Conservation (phyloP, 78 protist genomes). For the Dictyostelium brefeldianum region DNA sequence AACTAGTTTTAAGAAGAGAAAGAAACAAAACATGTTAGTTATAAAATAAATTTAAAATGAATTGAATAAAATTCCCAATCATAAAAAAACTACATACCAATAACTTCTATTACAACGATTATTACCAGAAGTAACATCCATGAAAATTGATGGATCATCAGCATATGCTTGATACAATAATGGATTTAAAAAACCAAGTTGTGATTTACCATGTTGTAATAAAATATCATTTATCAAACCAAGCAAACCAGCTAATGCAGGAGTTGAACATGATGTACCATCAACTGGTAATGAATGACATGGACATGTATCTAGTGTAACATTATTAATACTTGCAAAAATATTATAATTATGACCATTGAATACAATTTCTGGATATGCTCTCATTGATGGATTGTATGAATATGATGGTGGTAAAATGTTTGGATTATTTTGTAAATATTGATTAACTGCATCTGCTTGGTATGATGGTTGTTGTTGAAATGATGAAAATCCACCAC, state of each 20-base stretch:
- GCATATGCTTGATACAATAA: slow-evolving; percentile 50
- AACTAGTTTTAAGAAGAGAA: too few relatives aligned
- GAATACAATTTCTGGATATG: slow-evolving; percentile 59
- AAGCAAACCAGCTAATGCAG: slow-evolving; percentile 78
- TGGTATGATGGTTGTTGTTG: slow-evolving; percentile 73
- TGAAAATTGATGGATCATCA: slow-evolving; percentile 36
- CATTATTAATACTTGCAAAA: neutral
- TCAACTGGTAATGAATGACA: slow-evolving; percentile 25
- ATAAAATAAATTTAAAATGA: too few relatives aligned
- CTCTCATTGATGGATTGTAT: slow-evolving; percentile 24
- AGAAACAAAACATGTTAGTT: too few relatives aligned
- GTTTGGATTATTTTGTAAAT: neutral
- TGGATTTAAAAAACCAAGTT: slow-evolving; percentile 92
- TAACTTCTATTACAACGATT: slow-evolving; percentile 40
- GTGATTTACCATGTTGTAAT: slow-evolving; percentile 29
- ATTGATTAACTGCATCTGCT: neutral
- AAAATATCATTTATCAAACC: slow-evolving; percentile 66
- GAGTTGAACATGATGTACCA: slow-evolving; percentile 86
- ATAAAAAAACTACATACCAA: too few relatives aligned
- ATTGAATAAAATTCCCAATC: too few relatives aligned
- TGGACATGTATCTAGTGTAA: neutral
- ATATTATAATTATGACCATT: slow-evolving; percentile 51
- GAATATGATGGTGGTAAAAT: slow-evolving; percentile 6
- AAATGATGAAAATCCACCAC: slow-evolving; percentile 78
- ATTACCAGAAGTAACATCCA: slow-evolving; percentile 75